A percentile compares a stretch with the other conserved stretches of the same genome.
phyloP scores from a whole-genome alignment of 2,329 filamentous ascomycete genomes.

The Akanthomyces uredinophilus region DNA sequence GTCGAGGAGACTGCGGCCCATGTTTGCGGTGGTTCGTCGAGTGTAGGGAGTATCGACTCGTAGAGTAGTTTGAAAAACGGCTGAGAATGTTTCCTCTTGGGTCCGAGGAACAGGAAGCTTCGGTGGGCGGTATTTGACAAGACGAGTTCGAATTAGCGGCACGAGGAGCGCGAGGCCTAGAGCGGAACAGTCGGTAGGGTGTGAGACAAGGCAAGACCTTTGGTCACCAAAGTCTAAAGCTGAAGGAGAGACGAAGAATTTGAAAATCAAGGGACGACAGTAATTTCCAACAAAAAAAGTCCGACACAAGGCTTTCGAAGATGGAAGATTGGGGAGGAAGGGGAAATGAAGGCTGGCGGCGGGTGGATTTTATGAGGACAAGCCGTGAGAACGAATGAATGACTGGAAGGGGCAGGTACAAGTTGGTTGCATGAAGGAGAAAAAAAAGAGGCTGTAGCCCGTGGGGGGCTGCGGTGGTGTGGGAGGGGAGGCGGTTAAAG shows the following conservation, averaged over 20 bases:
- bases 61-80: too few relatives aligned
- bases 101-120: neutral
- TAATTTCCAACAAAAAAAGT: neutral
- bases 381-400: conserved; percentile 2
- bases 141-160: neutral
- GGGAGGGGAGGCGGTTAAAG: conserved; percentile 17
- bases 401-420: conserved; percentile 8
- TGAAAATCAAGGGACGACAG: neutral
- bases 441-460: neutral
- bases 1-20: conserved; percentile 51
- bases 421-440: neutral
- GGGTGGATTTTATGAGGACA: neutral
- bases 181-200: neutral
- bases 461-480: neutral
- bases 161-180: neutral
- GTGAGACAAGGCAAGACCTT: conserved; percentile 3
- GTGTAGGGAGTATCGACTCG: too few relatives aligned
- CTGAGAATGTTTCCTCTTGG: neutral
- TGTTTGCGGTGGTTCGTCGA: conserved; percentile 19
- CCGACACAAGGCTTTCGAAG: neutral
- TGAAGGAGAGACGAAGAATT: conserved; percentile 7
- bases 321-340: neutral
- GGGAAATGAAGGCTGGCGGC: neutral
- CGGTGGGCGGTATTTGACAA: neutral
- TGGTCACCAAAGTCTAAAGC: neutral